Evolutionary conservation across 352 stramenopile genomes (phyloP), one percentile per base, ranked within the genome.

Genomic region (Phytophthora macrochlamydospora): DNA sequence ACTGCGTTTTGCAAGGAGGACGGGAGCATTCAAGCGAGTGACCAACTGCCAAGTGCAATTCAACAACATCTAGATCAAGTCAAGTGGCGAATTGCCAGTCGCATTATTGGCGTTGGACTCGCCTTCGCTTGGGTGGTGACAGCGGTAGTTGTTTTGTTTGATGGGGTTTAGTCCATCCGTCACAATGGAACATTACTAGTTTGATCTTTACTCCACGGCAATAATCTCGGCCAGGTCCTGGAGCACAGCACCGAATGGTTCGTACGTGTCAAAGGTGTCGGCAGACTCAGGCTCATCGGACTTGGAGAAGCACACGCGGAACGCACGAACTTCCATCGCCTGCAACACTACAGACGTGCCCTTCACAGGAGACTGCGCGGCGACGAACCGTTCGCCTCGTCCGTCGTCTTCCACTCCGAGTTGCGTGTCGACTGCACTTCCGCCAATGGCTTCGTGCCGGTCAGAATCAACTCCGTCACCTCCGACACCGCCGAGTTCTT

Each of bases 251-350:
- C 57, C 52, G 18, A 18, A 81, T 65, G 43, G 62, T 24, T 24
- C 18, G 18, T 24, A 24, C 18, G 18, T 24, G 18, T 24, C 18
- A 24, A 24, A 24, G 18, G 18, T 24, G 18, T 24, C 18, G 18
- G 18, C 18, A 24, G 18, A 24, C 18, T 24, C 18, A 24, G 18
- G 18, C 18, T 54, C 40, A 13, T 63, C 31, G 13, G n/a, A 43
- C 38, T 77, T 76, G 4, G 49, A 46, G 54, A 93, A 91, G 58
- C 75, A 85, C 46, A 95, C 59, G 50, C 87, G 81, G 76, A 98
- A 99, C 0, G 93, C 97, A 57, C 92, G 87, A 51, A 99, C 96
- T 56, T 98, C 94, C 73, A 98, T 97, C 18, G 95, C 76, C 48
- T 93, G 75, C 7, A 99, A 65, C 50, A 79, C 77, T 49, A 97